Conservation (phyloP, 208 protist genomes). For the Acanthamoeba healyi region DNA sequence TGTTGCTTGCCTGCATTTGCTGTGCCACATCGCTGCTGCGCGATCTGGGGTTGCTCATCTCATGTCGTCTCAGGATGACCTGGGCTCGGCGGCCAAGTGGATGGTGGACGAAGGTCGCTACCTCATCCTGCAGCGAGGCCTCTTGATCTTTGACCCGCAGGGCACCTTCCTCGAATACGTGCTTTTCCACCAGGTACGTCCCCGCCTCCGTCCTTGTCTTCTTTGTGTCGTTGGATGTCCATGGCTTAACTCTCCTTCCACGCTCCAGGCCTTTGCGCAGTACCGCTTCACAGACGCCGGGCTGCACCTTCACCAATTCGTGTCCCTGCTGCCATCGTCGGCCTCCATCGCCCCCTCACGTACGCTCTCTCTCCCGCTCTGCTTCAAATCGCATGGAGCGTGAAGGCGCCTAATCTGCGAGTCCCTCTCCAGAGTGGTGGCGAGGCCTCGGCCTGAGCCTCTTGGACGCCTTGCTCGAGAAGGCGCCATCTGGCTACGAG, state of each 20-base stretch:
- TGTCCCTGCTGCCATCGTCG: background rate
- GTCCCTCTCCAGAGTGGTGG: background rate
- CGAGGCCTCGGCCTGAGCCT: background rate
- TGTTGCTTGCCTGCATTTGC: too few species aligned
- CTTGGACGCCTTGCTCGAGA: conserved; percentile 41
- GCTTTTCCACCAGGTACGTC: conserved; percentile 48
- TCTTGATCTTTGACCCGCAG: conserved; percentile 49
- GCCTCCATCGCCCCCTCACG: background rate
- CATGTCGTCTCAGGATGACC: conserved; percentile 38
- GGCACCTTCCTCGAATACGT: conserved; percentile 66
- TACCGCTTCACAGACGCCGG: conserved; percentile 45
- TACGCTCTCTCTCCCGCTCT: background rate
- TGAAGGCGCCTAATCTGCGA: background rate
- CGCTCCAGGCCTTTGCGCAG: conserved; percentile 35
- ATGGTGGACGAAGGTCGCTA: background rate
- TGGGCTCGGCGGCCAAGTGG: background rate
- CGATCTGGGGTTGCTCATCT: too few species aligned
- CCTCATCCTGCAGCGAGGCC: conserved; percentile 22
- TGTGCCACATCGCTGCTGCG: too few species aligned
- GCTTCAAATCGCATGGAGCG: background rate
- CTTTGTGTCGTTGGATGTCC: background rate
- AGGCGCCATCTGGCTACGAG: conserved; percentile 25
- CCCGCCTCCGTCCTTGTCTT: background rate
- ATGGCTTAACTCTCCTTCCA: too few species aligned
- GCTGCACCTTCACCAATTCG: conserved; percentile 36